A percentile compares a stretch with the other conserved stretches of the same genome.
These are phyloP conservation scores for Lactarius tabidus DNA, from an alignment of 768 basidiomycete genomes.

Conservation along the genomic window DNA sequence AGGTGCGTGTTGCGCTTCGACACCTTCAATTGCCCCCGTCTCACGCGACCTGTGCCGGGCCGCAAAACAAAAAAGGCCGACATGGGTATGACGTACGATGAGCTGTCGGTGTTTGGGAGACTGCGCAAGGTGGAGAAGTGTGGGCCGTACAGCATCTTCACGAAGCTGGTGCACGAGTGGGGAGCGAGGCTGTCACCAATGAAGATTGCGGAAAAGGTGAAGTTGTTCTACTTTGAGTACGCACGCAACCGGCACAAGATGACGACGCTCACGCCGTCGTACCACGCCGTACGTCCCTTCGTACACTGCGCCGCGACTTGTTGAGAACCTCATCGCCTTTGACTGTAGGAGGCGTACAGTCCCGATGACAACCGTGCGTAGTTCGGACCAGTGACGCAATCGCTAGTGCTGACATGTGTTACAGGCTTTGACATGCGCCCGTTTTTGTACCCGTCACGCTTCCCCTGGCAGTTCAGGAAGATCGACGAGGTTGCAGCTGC, in stretches of 20 bases:
- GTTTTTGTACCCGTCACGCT: conserved; percentile 92
- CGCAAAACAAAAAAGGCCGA: conserved; percentile 55
- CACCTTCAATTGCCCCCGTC: background rate
- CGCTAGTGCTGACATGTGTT: conserved; percentile 15
- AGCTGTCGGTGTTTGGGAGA: conserved; percentile 88
- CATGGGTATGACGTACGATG: conserved; percentile 99
- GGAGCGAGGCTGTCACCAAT: conserved; percentile 74
- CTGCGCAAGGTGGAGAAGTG: conserved; percentile 96
- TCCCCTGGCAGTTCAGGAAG: conserved; percentile 96
- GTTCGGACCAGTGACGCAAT: background rate
- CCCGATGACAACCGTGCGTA: conserved; percentile 91
- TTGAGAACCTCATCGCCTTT: background rate
- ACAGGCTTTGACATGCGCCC: conserved; percentile 92
- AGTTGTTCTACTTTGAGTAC: conserved; percentile 94
- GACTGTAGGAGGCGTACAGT: conserved; percentile 81
- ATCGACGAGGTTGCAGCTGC: conserved; percentile 82
- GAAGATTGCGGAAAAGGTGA: conserved; percentile 96
- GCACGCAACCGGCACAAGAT: conserved; percentile 98
- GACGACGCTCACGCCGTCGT: conserved; percentile 91
- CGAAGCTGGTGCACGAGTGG: conserved; percentile 94
- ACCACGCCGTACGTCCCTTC: conserved; percentile 72
- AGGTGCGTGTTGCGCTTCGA: conserved; percentile 47
- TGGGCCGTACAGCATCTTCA: conserved; percentile 97
- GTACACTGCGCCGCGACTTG: conserved; percentile 7
- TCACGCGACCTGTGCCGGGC: conserved; percentile 1